Conservation (phyloP, 805 yeast species). For the Cyberlindnera xylosilytica region DNA sequence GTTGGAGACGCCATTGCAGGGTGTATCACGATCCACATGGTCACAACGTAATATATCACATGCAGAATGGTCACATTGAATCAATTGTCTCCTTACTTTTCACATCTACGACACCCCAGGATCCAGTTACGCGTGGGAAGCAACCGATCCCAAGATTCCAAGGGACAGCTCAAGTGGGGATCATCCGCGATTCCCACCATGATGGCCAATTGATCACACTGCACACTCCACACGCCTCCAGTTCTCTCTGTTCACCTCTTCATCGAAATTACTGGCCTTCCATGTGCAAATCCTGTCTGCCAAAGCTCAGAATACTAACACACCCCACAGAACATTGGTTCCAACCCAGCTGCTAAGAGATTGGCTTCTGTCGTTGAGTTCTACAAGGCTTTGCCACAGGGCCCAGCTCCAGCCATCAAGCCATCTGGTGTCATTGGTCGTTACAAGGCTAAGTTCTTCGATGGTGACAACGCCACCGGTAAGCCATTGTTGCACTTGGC, state of each 20-base stretch:
- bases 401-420: slow-evolving; percentile 74
- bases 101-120: too few relatives aligned
- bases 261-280: too few relatives aligned
- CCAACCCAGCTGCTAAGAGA: slow-evolving; percentile 96
- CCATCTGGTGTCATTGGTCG: slow-evolving; percentile 67
- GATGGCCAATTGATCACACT: background rate
- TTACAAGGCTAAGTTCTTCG: slow-evolving; percentile 84
- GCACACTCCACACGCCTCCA: background rate
- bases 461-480: slow-evolving; percentile 80
- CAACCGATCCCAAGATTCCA: too few relatives aligned
- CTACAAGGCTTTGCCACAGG: slow-evolving; percentile 95
- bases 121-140: too few relatives aligned
- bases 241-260: too few relatives aligned
- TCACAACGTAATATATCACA: background rate
- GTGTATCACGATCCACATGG: background rate
- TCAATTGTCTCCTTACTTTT: too few relatives aligned
- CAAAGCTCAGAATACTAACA: slow-evolving; percentile 28
- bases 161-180: too few relatives aligned
- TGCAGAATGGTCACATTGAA: background rate
- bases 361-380: slow-evolving; percentile 92
- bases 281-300: too few relatives aligned
- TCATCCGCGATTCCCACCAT: background rate
- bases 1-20: background rate
- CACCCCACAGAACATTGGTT: slow-evolving; percentile 68
- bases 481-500: slow-evolving; percentile 80